phyloP scores from a whole-genome alignment of 495 filamentous ascomycete species.

The Chaetomidium leptoderma region DNA sequence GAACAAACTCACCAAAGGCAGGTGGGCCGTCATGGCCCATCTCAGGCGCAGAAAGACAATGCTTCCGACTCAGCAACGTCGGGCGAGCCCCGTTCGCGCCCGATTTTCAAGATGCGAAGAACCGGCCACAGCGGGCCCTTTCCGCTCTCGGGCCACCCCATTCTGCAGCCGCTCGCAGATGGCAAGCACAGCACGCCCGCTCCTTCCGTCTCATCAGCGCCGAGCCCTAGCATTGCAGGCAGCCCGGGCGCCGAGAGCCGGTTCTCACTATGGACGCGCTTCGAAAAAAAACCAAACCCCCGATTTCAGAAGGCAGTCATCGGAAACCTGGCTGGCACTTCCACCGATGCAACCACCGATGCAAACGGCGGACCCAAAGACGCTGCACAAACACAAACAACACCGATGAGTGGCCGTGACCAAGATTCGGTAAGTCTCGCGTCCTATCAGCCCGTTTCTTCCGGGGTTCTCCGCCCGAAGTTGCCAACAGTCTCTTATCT shows the following conservation, averaged over 20 bases:
- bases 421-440: background rate
- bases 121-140: constrained; percentile 18
- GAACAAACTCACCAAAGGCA: too few species aligned
- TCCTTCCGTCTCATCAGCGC: background rate
- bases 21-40: background rate
- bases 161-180: background rate
- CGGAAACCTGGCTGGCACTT: background rate
- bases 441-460: too few species aligned
- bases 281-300: background rate
- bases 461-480: too few species aligned
- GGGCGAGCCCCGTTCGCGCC: background rate
- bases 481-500: too few species aligned
- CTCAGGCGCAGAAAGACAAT: background rate
- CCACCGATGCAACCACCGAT: too few species aligned
- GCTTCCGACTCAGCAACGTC: background rate
- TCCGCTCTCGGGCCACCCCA: background rate
- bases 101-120: constrained; percentile 22
- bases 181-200: background rate
- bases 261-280: too few species aligned
- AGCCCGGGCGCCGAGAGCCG: too few species aligned
- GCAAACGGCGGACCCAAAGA: background rate
- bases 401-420: background rate
- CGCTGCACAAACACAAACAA: background rate
- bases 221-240: background rate
- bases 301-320: background rate